Percentiles rank a stretch among this genome's conserved stretches.
These are phyloP conservation scores for Scalesia atractyloides DNA, from an alignment of 129 eudicot genomes.

Conservation along the genomic window DNA sequence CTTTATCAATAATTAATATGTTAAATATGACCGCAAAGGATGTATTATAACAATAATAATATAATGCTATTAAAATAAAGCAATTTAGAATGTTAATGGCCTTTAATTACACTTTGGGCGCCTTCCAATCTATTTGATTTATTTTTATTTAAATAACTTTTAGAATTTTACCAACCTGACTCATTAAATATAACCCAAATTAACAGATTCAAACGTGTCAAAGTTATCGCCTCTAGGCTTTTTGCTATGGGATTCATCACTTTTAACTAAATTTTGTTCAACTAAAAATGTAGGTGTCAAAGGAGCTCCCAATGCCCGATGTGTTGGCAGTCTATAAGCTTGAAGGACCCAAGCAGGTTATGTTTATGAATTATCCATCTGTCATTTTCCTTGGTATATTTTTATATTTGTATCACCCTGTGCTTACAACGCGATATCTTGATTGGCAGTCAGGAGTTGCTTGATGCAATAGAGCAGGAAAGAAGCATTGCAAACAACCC, in stretches of 20 bases:
- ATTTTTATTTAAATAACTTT: neutral
- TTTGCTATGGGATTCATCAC: neutral
- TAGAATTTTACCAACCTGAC: neutral
- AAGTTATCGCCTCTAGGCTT: neutral
- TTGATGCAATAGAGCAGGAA: conserved; percentile 85
- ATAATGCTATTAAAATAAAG: neutral
- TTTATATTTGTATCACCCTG: neutral
- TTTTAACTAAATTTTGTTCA: neutral
- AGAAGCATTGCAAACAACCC: conserved; percentile 68
- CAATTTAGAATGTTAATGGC: neutral
- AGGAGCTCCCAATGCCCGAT: conserved; percentile 98
- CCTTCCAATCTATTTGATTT: neutral
- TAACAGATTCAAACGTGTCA: neutral
- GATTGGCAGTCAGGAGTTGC: conserved; percentile 87
- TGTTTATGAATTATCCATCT: conserved; percentile 1
- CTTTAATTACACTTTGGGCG: neutral
- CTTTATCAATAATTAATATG: neutral
- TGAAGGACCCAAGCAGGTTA: conserved; percentile 92
- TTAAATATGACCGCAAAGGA: neutral
- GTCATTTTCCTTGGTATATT: neutral
- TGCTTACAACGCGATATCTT: conserved; percentile 17
- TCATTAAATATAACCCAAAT: neutral
- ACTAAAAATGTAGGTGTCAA: conserved; percentile 68
- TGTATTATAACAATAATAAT: neutral
- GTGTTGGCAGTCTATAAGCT: conserved; percentile 93